These are phyloP conservation scores for Aspergillus campestris DNA, from an alignment of 495 filamentous ascomycete species.

Conservation along the genomic window DNA sequence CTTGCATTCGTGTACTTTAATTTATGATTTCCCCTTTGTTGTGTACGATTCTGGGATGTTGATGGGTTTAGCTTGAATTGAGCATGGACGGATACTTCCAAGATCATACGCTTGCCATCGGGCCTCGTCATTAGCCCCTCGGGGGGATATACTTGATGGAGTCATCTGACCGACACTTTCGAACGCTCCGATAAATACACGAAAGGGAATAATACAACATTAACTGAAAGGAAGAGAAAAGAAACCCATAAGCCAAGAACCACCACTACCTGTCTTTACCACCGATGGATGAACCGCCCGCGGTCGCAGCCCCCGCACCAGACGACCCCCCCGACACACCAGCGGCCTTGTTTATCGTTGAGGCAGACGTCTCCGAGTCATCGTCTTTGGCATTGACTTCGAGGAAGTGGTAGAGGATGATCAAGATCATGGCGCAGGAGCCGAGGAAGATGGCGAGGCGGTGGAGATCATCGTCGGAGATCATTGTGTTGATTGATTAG, in stretches of 20 bases:
- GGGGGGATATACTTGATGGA: neutral
- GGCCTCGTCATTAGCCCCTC: no score
- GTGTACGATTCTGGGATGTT: no score
- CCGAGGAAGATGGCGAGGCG: constrained; percentile 89
- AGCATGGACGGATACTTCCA: no score
- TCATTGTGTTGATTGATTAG: constrained; percentile 46
- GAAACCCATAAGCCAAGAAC: neutral
- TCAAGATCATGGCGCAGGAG: constrained; percentile 84
- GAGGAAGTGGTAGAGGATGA: constrained; percentile 93
- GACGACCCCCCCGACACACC: constrained; percentile 13
- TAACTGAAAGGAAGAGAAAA: neutral
- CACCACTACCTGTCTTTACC: constrained; percentile 9
- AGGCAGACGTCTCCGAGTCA: constrained; percentile 8
- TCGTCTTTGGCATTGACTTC: constrained; percentile 79
- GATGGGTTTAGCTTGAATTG: no score
- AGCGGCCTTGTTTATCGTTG: constrained; percentile 21
- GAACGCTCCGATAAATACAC: neutral
- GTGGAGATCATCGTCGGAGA: constrained; percentile 78
- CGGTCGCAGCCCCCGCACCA: constrained; percentile 10
- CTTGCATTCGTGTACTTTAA: no score
- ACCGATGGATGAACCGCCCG: constrained; percentile 11
- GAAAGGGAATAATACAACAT: neutral
- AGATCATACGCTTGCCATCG: no score
- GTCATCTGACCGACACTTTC: neutral
- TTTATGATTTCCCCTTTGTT: no score